Base-by-base conservation (phyloP, 495 filamentous ascomycete genomes). In the Penicillium dipodomyicola region DNA sequence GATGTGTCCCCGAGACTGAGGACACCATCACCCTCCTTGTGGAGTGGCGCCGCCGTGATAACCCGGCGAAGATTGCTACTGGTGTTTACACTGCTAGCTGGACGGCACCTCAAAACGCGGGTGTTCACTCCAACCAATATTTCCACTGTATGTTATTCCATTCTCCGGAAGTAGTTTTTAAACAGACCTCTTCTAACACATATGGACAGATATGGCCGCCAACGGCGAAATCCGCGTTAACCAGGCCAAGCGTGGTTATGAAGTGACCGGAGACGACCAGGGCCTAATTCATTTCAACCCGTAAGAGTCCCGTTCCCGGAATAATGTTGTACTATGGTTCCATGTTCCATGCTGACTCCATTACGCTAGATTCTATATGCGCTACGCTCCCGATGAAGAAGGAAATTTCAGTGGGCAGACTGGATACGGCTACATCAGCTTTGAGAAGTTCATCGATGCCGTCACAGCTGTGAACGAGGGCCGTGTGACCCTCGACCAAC, bases 361-460 rank as follows among this genome's bases (percentile, higher is more conserved):
- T n/a, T 20, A 27, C n/a, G 20, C 52, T 19, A 79, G 76, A 33
- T 97, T 97, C 76, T 97, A 97, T 67, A 97, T 97, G 92, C 84
- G 86, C 62, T 97, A 96, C 65, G 92, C 92, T 12, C 92, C 92
- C 14, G 92, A 96, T 61, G 92, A 96, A 69, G 90, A 96, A 69
- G 92, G 92, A 17, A 96, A 96, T 73, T 97, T 97, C 67, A 83
- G 81, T 33, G 92, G 92, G 20, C 92, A 96, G 70, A 88, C 84
- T 7, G 92, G 92, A 1, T 97, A 97, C 65, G 91, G 92, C 14
- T 97, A 96, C 68, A 83, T 96, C 58, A 90, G 86, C 52, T 93
- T 96, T 67, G 92, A 97, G 78, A 97, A 97, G 71, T 96, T 97
- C 69, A 86, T 97, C 14, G 90, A 96, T 67, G 91, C 88, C 4